A percentile compares a stretch with the other conserved stretches of the same genome.
Evolutionary conservation across 495 filamentous ascomycete species (phyloP).

Genomic region (Aspergillus ellipticus): DNA sequence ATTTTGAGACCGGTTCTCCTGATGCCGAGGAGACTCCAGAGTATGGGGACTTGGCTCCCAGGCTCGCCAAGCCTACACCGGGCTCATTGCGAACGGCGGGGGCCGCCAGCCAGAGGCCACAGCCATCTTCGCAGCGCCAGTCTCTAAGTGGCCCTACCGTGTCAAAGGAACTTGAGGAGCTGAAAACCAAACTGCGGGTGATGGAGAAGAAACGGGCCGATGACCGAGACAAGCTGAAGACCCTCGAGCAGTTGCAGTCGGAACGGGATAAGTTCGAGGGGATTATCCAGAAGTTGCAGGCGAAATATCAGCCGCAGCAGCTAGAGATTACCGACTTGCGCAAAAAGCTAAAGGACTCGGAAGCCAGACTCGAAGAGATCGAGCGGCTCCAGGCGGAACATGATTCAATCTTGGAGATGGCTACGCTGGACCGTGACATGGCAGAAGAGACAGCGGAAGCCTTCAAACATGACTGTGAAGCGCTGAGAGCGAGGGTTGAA

Average conservation of each 20-base stretch:
- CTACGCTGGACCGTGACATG: constrained; percentile 89
- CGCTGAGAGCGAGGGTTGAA: constrained; percentile 67
- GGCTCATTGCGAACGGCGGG: constrained; percentile 22
- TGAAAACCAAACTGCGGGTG: constrained; percentile 72
- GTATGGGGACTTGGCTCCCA: constrained; percentile 14
- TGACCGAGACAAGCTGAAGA: constrained; percentile 83
- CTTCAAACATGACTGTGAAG: constrained; percentile 75
- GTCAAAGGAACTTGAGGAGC: constrained; percentile 68
- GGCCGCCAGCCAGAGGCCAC: constrained; percentile 23
- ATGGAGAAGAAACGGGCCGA: constrained; percentile 80
- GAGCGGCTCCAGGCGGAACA: constrained; percentile 75
- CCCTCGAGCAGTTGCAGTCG: constrained; percentile 67
- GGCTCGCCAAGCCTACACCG: constrained; percentile 29
- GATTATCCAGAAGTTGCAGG: constrained; percentile 88
- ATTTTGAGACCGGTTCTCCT: constrained; percentile 24
- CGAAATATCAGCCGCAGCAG: constrained; percentile 83
- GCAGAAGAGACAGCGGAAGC: constrained; percentile 88
- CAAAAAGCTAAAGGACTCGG: constrained; percentile 72
- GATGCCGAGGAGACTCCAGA: constrained; percentile 24
- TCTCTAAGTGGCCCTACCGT: constrained; percentile 33
- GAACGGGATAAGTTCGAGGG: constrained; percentile 83
- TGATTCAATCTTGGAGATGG: constrained; percentile 81
- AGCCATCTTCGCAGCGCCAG: constrained; percentile 26
- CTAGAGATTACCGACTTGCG: constrained; percentile 74
- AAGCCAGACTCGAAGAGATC: constrained; percentile 61